phyloP scores from a whole-genome alignment of 164 flowering plant species.

The Stephania cephalantha region DNA sequence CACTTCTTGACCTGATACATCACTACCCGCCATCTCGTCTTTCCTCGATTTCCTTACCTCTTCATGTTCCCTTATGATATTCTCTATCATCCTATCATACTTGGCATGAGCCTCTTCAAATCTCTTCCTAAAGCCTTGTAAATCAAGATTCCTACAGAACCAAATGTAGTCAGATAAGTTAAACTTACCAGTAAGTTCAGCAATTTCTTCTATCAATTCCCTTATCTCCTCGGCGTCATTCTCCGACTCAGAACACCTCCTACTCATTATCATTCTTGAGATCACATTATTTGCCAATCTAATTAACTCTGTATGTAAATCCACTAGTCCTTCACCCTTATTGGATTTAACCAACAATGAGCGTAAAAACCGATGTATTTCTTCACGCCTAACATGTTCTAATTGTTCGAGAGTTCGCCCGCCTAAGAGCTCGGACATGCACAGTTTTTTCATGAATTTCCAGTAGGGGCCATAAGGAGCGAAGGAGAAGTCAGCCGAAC shows the following conservation, averaged over 20 bases:
- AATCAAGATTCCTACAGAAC: constrained; percentile 37
- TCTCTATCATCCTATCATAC: constrained; percentile 45
- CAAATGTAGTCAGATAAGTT: constrained; percentile 44
- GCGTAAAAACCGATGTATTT: constrained; percentile 23
- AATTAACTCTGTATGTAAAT: constrained; percentile 33
- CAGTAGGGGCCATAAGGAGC: constrained; percentile 58
- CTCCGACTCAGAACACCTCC: constrained; percentile 27
- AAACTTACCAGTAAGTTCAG: constrained; percentile 39
- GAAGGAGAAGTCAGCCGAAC: constrained; percentile 35
- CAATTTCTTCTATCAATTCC: constrained; percentile 29
- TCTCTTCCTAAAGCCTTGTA: constrained; percentile 42
- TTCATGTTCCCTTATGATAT: constrained; percentile 31
- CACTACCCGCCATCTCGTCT: constrained; percentile 2
- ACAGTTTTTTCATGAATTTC: constrained; percentile 51
- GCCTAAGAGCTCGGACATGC: constrained; percentile 44
- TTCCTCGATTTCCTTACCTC: constrained; percentile 14
- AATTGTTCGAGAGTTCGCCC: constrained; percentile 24
- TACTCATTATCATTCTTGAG: constrained; percentile 39
- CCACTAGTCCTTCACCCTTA: constrained; percentile 18
- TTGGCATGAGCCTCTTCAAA: constrained; percentile 22
- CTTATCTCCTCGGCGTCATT: constrained; percentile 29
- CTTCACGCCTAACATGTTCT: constrained; percentile 24
- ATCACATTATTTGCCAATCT: constrained; percentile 41
- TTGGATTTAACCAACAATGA: constrained; percentile 12
- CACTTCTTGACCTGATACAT: constrained; percentile 5